Percentiles rank a stretch among this genome's conserved stretches.
phyloP scores from a whole-genome alignment of 1,139 yeast genomes.

The Hyphopichia pseudoburtonii region DNA sequence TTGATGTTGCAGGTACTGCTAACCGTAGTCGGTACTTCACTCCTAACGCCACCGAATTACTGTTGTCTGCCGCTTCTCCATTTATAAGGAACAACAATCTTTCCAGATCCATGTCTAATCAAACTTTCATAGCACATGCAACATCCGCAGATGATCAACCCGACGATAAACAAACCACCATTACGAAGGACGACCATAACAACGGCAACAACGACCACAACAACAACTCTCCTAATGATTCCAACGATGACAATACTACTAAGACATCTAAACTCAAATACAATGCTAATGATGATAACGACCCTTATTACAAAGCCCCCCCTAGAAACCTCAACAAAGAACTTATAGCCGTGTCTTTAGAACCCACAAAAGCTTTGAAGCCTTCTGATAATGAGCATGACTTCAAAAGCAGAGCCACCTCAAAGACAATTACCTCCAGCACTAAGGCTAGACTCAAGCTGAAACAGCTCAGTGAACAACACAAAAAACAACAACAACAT shows the following conservation, averaged over 20 bases:
- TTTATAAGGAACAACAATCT: slow-evolving; percentile 10
- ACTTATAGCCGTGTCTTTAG: neutral
- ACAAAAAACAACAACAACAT: slow-evolving; percentile 10
- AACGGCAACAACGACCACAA: neutral
- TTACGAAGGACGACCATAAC: neutral
- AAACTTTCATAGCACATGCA: neutral
- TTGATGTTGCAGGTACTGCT: too few species aligned
- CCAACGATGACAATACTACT: neutral
- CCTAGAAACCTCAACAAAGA: neutral
- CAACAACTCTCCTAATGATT: neutral
- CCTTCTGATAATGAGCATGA: too few species aligned
- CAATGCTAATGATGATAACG: neutral
- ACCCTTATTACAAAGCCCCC: neutral
- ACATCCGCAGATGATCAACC: neutral
- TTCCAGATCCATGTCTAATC: slow-evolving; percentile 7
- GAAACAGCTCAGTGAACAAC: slow-evolving; percentile 3
- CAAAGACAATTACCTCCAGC: too few species aligned
- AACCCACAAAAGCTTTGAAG: too few species aligned
- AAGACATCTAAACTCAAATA: neutral
- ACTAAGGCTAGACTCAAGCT: slow-evolving; percentile 1
- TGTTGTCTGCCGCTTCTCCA: slow-evolving; percentile 4
- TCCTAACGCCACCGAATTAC: slow-evolving; percentile 4
- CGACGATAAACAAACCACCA: neutral
- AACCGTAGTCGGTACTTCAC: slow-evolving; percentile 3
- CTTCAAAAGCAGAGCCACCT: too few species aligned